Conservation (phyloP, 306 rosid species). For the Vigna radiata region DNA sequence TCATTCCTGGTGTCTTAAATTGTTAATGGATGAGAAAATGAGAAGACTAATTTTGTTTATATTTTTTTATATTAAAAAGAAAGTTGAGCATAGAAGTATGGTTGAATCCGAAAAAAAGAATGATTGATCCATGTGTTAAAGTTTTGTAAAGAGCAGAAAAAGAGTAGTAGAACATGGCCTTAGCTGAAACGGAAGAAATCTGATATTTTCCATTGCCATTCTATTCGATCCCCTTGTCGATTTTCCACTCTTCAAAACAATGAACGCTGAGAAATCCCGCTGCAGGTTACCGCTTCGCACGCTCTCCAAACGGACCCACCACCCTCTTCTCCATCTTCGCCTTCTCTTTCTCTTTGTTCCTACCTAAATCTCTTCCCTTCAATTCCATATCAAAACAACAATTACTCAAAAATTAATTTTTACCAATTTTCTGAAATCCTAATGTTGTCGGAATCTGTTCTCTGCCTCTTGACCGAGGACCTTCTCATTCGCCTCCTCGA, state of each 20-base stretch:
- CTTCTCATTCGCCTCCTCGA: slow-evolving; percentile 48
- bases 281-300: slow-evolving; percentile 29
- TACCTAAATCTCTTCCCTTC: slow-evolving; percentile 39
- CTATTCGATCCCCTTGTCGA: background rate
- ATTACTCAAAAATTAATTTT: background rate
- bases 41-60: too few relatives aligned
- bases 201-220: background rate
- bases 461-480: slow-evolving; percentile 60
- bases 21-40: too few relatives aligned
- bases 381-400: background rate
- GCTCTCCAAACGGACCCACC: slow-evolving; percentile 49
- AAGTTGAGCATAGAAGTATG: too few relatives aligned
- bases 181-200: slow-evolving; percentile 31
- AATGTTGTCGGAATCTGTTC: slow-evolving; percentile 43
- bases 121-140: background rate
- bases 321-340: slow-evolving; percentile 60
- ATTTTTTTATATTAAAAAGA: too few relatives aligned
- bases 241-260: slow-evolving; percentile 16
- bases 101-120: too few relatives aligned
- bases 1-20: too few relatives aligned
- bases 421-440: background rate
- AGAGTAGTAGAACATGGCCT: slow-evolving; percentile 41
- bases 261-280: slow-evolving; percentile 38
- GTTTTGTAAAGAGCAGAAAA: too few relatives aligned
- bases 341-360: slow-evolving; percentile 61